Evolutionary conservation across 2,329 filamentous ascomycete species (phyloP).

Genomic region (Alternaria triticimaculans): DNA sequence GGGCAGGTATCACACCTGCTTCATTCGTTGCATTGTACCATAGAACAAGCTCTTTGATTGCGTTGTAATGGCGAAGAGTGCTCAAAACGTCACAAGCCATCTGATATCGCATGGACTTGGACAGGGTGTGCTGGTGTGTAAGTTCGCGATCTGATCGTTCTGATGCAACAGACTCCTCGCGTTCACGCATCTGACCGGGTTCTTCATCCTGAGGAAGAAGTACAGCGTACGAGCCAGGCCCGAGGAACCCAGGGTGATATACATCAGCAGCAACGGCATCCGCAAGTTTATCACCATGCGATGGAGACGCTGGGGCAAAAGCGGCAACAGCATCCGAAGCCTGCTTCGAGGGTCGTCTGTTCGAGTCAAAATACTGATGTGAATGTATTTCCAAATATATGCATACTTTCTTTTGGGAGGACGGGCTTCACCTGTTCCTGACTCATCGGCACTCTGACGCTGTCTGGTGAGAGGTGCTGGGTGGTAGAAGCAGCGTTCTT

Average conservation of each 20-base stretch:
- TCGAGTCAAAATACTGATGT: background rate
- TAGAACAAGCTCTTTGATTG: conserved; percentile 33
- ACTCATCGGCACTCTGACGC: conserved; percentile 19
- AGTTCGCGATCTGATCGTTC: conserved; percentile 37
- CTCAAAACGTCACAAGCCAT: conserved; percentile 38
- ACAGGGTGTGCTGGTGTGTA: conserved; percentile 38
- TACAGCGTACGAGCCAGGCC: conserved; percentile 42
- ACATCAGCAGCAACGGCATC: conserved; percentile 43
- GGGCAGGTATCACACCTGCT: conserved; percentile 45
- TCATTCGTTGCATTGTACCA: conserved; percentile 37
- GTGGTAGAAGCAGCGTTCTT: conserved; percentile 45
- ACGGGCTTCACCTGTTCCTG: conserved; percentile 21
- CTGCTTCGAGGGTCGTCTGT: conserved; percentile 28
- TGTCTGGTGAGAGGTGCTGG: conserved; percentile 44
- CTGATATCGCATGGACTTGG: conserved; percentile 39
- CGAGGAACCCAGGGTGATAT: conserved; percentile 42
- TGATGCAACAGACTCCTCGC: conserved; percentile 33
- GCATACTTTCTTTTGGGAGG: conserved; percentile 39
- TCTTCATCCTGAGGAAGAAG: conserved; percentile 39
- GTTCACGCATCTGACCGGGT: conserved; percentile 16
- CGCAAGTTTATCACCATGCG: conserved; percentile 31
- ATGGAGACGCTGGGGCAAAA: conserved; percentile 19
- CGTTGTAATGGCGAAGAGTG: conserved; percentile 33
- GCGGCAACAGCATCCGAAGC: conserved; percentile 9
- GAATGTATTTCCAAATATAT: background rate